Conservation (phyloP, 139 green algal species). For the Trebouxia sp. region DNA sequence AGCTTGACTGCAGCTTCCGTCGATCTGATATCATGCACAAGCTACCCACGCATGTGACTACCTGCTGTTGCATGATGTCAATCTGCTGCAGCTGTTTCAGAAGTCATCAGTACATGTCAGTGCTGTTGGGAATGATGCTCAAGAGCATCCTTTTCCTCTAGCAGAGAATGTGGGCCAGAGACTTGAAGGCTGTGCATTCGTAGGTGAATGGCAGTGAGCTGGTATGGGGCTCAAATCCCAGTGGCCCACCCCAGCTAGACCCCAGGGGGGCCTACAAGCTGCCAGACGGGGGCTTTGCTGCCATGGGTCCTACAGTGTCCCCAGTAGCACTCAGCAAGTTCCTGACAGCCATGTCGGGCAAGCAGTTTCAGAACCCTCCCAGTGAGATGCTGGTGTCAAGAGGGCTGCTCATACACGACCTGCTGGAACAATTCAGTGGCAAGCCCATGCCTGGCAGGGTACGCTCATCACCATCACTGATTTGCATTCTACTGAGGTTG, state of each 20-base stretch:
- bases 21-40: no score
- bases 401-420: constrained; percentile 67
- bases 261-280: constrained; percentile 38
- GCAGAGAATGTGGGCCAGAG: not conserved
- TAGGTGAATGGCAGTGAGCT: constrained; percentile 48
- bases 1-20: not conserved
- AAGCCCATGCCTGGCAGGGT: constrained; percentile 61
- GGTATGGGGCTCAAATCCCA: constrained; percentile 7
- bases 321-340: constrained; percentile 9
- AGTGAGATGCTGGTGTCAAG: constrained; percentile 49
- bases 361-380: constrained; percentile 47
- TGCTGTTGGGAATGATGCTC: no score
- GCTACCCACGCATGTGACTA: no score
- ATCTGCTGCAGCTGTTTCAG: no score
- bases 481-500: no score
- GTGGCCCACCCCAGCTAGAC: constrained; percentile 18
- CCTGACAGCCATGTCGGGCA: constrained; percentile 53
- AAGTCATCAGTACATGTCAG: no score
- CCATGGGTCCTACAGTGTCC: constrained; percentile 40
- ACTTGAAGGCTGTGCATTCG: not conserved
- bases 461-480: not conserved
- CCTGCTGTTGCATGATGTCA: no score
- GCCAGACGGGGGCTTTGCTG: constrained; percentile 30
- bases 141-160: not conserved
- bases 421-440: constrained; percentile 71